Conservation (phyloP, 1,284 basidiomycete species). For the Boletellus deceptivus region DNA sequence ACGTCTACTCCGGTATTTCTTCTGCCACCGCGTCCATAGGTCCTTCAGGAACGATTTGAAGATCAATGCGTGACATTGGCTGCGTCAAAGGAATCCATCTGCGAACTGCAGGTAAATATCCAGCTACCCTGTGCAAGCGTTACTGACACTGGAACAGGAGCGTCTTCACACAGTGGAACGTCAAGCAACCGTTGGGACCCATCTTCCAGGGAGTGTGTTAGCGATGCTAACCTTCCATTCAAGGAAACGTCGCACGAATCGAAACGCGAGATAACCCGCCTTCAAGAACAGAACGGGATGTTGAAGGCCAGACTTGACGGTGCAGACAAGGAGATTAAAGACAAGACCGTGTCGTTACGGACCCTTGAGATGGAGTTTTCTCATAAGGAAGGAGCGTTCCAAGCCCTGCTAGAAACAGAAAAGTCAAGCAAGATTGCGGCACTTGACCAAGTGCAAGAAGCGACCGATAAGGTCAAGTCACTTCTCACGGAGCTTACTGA, state of each 20-base stretch:
- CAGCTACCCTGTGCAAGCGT: background rate
- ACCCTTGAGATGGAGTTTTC: conserved; percentile 27
- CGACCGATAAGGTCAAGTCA: conserved; percentile 22
- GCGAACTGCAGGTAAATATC: conserved; percentile 49
- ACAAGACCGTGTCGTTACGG: conserved; percentile 14
- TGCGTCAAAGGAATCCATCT: conserved; percentile 51
- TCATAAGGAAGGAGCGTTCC: conserved; percentile 24
- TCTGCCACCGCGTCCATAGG: conserved; percentile 29
- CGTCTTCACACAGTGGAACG: conserved; percentile 19
- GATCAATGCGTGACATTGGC: conserved; percentile 51
- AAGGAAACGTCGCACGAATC: conserved; percentile 20
- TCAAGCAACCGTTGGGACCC: conserved; percentile 14
- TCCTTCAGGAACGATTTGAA: conserved; percentile 60
- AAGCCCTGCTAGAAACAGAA: conserved; percentile 27
- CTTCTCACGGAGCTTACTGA: conserved; percentile 23
- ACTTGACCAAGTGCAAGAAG: conserved; percentile 16
- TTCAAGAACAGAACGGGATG: conserved; percentile 24
- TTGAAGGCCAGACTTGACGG: conserved; percentile 18
- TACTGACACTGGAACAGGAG: conserved; percentile 14
- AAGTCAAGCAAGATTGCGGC: conserved; percentile 21
- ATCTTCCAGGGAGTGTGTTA: background rate
- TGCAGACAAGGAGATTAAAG: conserved; percentile 9
- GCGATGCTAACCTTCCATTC: conserved; percentile 3
- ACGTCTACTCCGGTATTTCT: background rate
- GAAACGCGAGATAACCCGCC: conserved; percentile 15